Percentiles rank a stretch among this genome's conserved stretches.
These are phyloP conservation scores for Leishmania lainsoni DNA, from an alignment of 208 protist genomes.

Conservation along the genomic window DNA sequence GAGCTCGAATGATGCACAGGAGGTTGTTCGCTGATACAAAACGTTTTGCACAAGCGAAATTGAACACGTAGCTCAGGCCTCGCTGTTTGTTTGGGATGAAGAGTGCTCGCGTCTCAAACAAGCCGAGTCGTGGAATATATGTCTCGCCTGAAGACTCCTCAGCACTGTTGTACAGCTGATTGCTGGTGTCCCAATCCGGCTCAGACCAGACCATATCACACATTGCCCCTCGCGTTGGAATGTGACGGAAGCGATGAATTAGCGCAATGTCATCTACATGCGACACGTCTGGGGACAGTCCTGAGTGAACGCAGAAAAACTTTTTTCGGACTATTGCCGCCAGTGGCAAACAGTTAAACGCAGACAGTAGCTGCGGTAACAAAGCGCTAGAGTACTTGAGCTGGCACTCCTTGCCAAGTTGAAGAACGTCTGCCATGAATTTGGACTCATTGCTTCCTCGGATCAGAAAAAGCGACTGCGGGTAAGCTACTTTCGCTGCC, in stretches of 20 bases:
- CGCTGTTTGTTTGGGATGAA: slow-evolving; percentile 78
- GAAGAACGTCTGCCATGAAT: slow-evolving; percentile 90
- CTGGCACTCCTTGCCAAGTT: slow-evolving; percentile 94
- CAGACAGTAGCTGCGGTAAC: slow-evolving; percentile 43
- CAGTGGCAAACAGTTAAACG: slow-evolving; percentile 98
- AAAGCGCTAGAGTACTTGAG: slow-evolving; percentile 89
- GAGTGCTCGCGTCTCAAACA: slow-evolving; percentile 60
- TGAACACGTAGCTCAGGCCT: slow-evolving; percentile 84
- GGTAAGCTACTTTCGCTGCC: slow-evolving; percentile 94
- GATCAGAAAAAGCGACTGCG: slow-evolving; percentile 89
- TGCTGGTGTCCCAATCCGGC: slow-evolving; percentile 94
- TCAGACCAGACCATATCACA: slow-evolving; percentile 99
- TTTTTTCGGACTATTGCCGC: slow-evolving; percentile 97
- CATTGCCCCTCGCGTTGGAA: slow-evolving; percentile 97
- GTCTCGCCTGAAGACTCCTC: slow-evolving; percentile 42
- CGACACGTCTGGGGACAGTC: slow-evolving; percentile 96
- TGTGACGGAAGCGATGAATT: slow-evolving; percentile 96
- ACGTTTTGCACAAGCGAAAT: slow-evolving; percentile 73
- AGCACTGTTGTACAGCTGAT: slow-evolving; percentile 66
- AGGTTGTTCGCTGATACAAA: slow-evolving; percentile 97
- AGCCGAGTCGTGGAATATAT: slow-evolving; percentile 58
- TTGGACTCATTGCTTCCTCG: slow-evolving; percentile 93
- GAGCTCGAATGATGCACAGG: slow-evolving; percentile 95
- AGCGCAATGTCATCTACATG: slow-evolving; percentile 92
- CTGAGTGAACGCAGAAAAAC: slow-evolving; percentile 99